Conservation (phyloP, 2,329 filamentous ascomycete genomes). For the Cladosporium sp. region DNA sequence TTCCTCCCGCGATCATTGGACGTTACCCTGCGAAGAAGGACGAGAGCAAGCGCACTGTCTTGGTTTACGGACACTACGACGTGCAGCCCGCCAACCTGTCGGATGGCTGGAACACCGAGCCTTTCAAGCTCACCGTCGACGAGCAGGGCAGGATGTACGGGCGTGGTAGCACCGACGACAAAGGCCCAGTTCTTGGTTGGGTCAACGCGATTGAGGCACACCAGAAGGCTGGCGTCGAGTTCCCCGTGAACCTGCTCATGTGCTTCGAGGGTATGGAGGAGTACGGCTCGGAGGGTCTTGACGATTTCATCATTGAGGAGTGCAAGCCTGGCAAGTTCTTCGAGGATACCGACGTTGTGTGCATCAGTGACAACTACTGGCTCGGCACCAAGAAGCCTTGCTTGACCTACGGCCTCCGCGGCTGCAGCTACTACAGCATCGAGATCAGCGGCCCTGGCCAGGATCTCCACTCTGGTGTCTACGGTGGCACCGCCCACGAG, state of each 20-base stretch:
- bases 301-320: constrained; percentile 88
- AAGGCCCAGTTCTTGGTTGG: constrained; percentile 96
- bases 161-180: constrained; percentile 93
- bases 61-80: constrained; percentile 98
- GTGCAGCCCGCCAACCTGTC: constrained; percentile 91
- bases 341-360: constrained; percentile 90
- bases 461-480: constrained; percentile 94
- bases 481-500: constrained; percentile 93
- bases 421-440: constrained; percentile 96
- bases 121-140: constrained; percentile 82
- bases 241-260: constrained; percentile 97
- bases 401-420: constrained; percentile 92
- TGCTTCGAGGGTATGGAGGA: constrained; percentile 99
- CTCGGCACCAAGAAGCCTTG: constrained; percentile 98
- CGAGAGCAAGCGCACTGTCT: constrained; percentile 85
- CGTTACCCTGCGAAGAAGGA: constrained; percentile 76
- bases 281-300: constrained; percentile 92
- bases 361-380: constrained; percentile 99
- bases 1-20: constrained; percentile 87
- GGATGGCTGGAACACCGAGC: constrained; percentile 94
- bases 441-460: constrained; percentile 86
- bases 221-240: constrained; percentile 87
- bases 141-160: constrained; percentile 94
- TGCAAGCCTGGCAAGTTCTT: constrained; percentile 77
- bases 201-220: constrained; percentile 97